Base-by-base conservation (phyloP, 2,329 filamentous ascomycete species). In the Sphaerulina vaccinii region DNA sequence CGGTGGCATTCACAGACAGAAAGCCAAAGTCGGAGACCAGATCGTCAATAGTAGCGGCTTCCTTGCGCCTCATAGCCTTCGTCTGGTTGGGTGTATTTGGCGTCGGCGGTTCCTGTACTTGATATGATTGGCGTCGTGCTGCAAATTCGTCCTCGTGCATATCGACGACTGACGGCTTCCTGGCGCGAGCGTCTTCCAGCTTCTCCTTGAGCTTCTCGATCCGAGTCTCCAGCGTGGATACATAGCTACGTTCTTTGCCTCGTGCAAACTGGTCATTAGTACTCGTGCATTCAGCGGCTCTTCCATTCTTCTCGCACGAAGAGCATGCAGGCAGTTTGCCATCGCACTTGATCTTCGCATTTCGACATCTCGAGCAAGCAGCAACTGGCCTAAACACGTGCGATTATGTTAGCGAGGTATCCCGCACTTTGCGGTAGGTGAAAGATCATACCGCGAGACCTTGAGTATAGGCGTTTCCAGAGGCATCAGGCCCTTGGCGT, bases 291-390 rank as follows among this genome's bases (percentile, higher is more conserved):
- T 95, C 90, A 54, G 79, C 85, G 49, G 88, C 84, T 56, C 90
- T 86, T 23, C 91, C 90, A 11, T 90, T 89, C 72, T 90, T 91
- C 71, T 96, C 92, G 68, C 93, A 97, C 15, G 92, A 92, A 6
- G 90, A 95, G 68, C 93, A 99, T 6, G 91, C 90, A 9, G 93
- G 93, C 32, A 97, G 77, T 71, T 96, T 96, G 56, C 93, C 92
- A 73, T 97, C 93, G 66, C 93, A 99, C 83, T 95, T 96, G 68
- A 97, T 90, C 75, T 99, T 99, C 48, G 92, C 91, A 55, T 86
- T 83, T 55, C 93, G 88, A 75, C 88, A 92, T 76, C 87, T 79
- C 53, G 87, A 88, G 69, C 88, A 92, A 19, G 88, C 88, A 24
- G 59, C 59, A 8, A 61, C 59, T 7, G 59, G 59, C 46, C 59